Evolutionary conservation across 352 stramenopile species (phyloP).

Genomic region (Globisporangium rhizosaccharum): DNA sequence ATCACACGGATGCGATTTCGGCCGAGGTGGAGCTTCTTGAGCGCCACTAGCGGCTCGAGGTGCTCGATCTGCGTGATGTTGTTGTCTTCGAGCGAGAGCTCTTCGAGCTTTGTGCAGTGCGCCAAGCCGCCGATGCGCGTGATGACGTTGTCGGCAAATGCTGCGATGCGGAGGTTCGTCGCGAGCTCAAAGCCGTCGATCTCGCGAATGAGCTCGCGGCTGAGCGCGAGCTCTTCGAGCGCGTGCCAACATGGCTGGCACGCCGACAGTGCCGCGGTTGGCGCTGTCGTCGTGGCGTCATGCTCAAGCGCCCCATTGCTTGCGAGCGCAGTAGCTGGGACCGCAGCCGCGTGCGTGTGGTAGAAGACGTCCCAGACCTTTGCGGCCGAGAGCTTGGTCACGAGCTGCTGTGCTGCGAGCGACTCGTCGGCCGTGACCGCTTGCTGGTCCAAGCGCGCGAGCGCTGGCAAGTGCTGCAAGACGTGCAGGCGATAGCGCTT

Average conservation of each 20-base stretch:
- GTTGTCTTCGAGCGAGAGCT: conserved; percentile 78
- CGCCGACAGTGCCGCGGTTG: not conserved
- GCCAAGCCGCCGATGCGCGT: conserved; percentile 48
- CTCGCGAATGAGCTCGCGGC: conserved; percentile 44
- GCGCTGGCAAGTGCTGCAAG: conserved; percentile 34
- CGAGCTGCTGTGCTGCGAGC: conserved; percentile 24
- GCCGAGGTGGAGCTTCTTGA: conserved; percentile 77
- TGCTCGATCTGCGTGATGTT: conserved; percentile 64
- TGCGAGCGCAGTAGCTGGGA: too few species aligned
- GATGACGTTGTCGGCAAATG: conserved; percentile 71
- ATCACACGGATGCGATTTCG: conserved; percentile 70
- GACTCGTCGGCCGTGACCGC: conserved; percentile 36
- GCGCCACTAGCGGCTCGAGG: conserved; percentile 38
- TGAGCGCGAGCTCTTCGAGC: conserved; percentile 62
- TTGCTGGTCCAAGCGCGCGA: conserved; percentile 51
- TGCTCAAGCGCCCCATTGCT: not conserved
- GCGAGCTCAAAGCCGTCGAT: conserved; percentile 55
- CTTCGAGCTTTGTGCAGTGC: conserved; percentile 57
- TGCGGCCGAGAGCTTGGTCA: conserved; percentile 37
- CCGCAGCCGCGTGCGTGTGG: conserved; percentile 1
- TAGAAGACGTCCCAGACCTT: conserved; percentile 35
- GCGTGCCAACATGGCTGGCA: conserved; percentile 29
- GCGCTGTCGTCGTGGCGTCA: conserved; percentile 6
- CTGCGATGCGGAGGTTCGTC: conserved; percentile 50
- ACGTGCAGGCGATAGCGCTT: conserved; percentile 73